Conservation (phyloP, 331 rosid species). For the Malus hybrid region DNA sequence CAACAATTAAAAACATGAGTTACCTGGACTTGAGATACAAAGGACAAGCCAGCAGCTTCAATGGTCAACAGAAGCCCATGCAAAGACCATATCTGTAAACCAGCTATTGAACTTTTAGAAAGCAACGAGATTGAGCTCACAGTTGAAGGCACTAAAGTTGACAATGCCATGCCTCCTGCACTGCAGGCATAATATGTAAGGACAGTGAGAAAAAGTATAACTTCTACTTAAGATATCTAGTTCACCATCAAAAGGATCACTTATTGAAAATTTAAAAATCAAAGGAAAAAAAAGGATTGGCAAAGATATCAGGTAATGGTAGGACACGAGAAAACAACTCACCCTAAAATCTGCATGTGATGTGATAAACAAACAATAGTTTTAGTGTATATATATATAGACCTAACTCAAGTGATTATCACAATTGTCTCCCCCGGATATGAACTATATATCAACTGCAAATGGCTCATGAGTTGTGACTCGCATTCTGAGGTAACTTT, state of each 20-base stretch:
- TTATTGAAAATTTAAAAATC: not conserved
- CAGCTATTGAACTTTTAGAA: slow-evolving; percentile 70
- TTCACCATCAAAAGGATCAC: not conserved
- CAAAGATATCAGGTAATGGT: not conserved
- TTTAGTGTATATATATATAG: not conserved
- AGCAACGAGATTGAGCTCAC: slow-evolving; percentile 77
- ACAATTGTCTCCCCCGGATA: not conserved
- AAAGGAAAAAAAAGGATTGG: not conserved
- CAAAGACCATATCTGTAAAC: slow-evolving; percentile 92
- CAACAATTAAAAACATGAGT: not conserved
- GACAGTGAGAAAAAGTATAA: not conserved
- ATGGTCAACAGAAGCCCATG: slow-evolving; percentile 94
- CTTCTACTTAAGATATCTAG: not conserved
- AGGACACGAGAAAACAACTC: not conserved
- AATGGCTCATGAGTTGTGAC: not conserved
- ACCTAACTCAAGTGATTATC: not conserved
- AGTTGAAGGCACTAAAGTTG: slow-evolving; percentile 89
- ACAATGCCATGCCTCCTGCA: slow-evolving; percentile 98
- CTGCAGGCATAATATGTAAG: slow-evolving; percentile 53
- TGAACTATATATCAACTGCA: not conserved
- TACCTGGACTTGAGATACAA: slow-evolving; percentile 97
- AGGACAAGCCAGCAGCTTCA: slow-evolving; percentile 98
- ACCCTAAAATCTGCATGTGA: not conserved
- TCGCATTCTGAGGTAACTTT: not conserved
- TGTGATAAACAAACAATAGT: not conserved